Evolutionary conservation across 768 basidiomycete genomes (phyloP).

Genomic region (Boletus vermiculosoides): DNA sequence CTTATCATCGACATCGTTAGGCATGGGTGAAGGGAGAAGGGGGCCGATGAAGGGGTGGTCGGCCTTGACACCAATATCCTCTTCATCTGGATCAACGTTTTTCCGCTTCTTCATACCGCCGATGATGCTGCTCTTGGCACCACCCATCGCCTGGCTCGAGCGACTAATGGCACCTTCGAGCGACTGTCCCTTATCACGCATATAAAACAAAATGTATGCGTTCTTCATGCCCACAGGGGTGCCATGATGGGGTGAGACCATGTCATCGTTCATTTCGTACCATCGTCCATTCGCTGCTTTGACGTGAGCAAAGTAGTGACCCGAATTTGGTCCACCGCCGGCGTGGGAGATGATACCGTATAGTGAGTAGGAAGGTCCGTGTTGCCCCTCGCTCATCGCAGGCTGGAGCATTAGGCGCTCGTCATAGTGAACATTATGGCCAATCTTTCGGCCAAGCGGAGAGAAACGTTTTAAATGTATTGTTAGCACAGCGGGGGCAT

Average conservation of each 20-base stretch:
- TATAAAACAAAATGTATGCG: constrained; percentile 94
- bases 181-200: constrained; percentile 74
- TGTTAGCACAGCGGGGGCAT: constrained; percentile 85
- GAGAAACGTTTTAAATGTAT: constrained; percentile 96
- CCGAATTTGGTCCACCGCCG: constrained; percentile 89
- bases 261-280: constrained; percentile 95
- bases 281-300: constrained; percentile 68
- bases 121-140: constrained; percentile 40
- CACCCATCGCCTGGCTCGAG: constrained; percentile 16
- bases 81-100: constrained; percentile 44
- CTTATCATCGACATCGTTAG: constrained; percentile 15
- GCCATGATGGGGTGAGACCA: constrained; percentile 44
- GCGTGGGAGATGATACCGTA: constrained; percentile 94
- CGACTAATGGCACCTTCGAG: constrained; percentile 57
- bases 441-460: constrained; percentile 84
- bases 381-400: constrained; percentile 81
- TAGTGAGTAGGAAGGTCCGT: constrained; percentile 76
- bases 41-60: constrained; percentile 63
- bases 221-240: constrained; percentile 64
- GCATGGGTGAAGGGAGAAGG: constrained; percentile 50
- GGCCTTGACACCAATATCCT: constrained; percentile 51
- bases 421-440: constrained; percentile 73
- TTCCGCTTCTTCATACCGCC: constrained; percentile 50
- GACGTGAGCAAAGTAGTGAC: constrained; percentile 91
- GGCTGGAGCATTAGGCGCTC: constrained; percentile 68